Evolutionary conservation across 1,139 yeast species (phyloP).

Genomic region (Blastobotrys serpentis): DNA sequence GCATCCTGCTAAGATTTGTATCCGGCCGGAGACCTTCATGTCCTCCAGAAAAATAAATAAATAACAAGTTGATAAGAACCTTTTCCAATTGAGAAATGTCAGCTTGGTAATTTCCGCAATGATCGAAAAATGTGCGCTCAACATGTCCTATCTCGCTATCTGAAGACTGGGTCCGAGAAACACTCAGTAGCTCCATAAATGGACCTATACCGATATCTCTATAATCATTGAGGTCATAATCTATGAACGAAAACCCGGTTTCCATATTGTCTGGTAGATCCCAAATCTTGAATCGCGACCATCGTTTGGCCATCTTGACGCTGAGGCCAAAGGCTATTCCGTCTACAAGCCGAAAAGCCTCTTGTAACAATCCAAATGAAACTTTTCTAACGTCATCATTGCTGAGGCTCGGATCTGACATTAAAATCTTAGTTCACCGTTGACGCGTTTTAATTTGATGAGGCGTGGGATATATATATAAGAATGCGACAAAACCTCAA

Average conservation of each 20-base stretch:
- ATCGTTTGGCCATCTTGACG: not conserved
- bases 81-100: not conserved
- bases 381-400: not conserved
- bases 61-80: not conserved
- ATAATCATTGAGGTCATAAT: not conserved
- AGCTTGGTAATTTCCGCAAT: not conserved
- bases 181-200: not conserved
- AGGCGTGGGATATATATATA: too few species aligned
- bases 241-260: conserved; percentile 4
- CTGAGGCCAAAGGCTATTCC: conserved; percentile 1
- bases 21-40: not conserved
- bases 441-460: not conserved
- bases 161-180: not conserved
- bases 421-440: not conserved
- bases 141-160: not conserved
- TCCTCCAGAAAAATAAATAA: not conserved
- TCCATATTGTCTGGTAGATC: not conserved
- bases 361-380: not conserved
- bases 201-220: not conserved
- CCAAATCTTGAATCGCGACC: conserved; percentile 1
- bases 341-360: not conserved
- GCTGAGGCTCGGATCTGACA: not conserved
- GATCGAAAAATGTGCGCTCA: not conserved
- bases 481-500: not conserved
- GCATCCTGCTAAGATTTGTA: not conserved